Conservation (phyloP, 805 yeast genomes). For the Candida manassasensis region DNA sequence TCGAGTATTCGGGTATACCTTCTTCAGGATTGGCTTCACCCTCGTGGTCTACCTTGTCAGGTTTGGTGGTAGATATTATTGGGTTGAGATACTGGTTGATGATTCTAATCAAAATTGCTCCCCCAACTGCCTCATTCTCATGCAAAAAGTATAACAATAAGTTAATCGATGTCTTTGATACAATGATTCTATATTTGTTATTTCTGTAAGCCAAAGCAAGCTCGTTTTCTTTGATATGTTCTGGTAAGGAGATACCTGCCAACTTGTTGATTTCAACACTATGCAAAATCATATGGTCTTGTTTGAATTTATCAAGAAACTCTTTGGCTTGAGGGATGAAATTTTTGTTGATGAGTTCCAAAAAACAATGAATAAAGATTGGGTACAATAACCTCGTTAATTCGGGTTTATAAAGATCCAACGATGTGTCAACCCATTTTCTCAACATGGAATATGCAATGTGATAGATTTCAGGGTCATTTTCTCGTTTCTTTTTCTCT, state of each 20-base stretch:
- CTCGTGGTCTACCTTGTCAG: slow-evolving; percentile 37
- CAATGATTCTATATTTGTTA: slow-evolving; percentile 67
- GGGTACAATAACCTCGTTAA: slow-evolving; percentile 82
- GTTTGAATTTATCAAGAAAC: slow-evolving; percentile 70
- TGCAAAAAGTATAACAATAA: slow-evolving; percentile 79
- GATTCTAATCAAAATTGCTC: slow-evolving; percentile 77
- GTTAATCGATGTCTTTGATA: slow-evolving; percentile 82
- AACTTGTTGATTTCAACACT: slow-evolving; percentile 70
- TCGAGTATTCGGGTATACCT: slow-evolving; percentile 45
- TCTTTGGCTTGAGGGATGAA: slow-evolving; percentile 57
- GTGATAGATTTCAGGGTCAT: slow-evolving; percentile 66
- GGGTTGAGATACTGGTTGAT: slow-evolving; percentile 78
- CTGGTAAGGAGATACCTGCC: slow-evolving; percentile 70
- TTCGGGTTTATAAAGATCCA: slow-evolving; percentile 89
- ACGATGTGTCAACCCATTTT: slow-evolving; percentile 85
- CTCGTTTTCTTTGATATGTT: slow-evolving; percentile 78
- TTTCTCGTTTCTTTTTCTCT: slow-evolving; percentile 41
- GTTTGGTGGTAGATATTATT: slow-evolving; percentile 36
- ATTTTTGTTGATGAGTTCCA: slow-evolving; percentile 70
- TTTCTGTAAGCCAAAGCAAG: slow-evolving; percentile 70
- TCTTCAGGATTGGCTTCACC: slow-evolving; percentile 49
- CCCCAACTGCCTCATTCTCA: slow-evolving; percentile 90
- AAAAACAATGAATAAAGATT: slow-evolving; percentile 81
- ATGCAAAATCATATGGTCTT: slow-evolving; percentile 72
- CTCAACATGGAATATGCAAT: slow-evolving; percentile 76